Evolutionary conservation across 2,329 filamentous ascomycete genomes (phyloP), one percentile per base, ranked within the genome.

Genomic region (Botrytis porri): DNA sequence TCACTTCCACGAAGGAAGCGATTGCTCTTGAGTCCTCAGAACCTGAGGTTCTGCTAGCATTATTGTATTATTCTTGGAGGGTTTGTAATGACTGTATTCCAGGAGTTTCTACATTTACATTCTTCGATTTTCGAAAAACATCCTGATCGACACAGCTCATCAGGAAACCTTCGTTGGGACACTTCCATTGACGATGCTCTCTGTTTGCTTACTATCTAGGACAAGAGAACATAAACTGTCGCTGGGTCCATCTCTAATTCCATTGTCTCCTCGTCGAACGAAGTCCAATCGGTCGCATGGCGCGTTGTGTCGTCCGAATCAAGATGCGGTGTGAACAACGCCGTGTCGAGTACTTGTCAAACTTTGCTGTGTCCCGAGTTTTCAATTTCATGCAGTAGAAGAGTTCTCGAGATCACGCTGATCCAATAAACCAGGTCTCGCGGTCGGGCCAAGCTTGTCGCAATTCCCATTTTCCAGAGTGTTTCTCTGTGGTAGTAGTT

Each of bases 91-190:
- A 37, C 16, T 51, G 4, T 10, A 14, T n/a, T n/a, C 14, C 0
- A 25, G 32, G 12, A 61, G 32, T 37, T 14, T 25, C 10, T 6
- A 22, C 4, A 12, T 35, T 35, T 35, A 4, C 45, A 48, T 48
- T 14, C 20, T 5, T 35, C 9, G 18, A 35, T 14, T 7, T 22
- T 35, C 22, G 20, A 22, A 60, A 54, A 12, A 14, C 10, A 25
- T 14, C 10, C 4, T 7, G 20, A 6, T 25, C 14, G 3, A 5
- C 10, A 7, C 20, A 14, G 25, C 20, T 37, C 10, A 5, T 8
- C 10, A 6, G 1, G 2, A 37, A 3, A 6, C 16, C 22, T 37
- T 9, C 18, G 9, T 1, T 16, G 10, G 4, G 8, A 51, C 6
- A 14, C 12, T 51, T 16, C 12, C 22, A 20, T 37, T 20, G 9